Conservation (phyloP, 164 flowering plant genomes). For the Magnolia changhungtana region DNA sequence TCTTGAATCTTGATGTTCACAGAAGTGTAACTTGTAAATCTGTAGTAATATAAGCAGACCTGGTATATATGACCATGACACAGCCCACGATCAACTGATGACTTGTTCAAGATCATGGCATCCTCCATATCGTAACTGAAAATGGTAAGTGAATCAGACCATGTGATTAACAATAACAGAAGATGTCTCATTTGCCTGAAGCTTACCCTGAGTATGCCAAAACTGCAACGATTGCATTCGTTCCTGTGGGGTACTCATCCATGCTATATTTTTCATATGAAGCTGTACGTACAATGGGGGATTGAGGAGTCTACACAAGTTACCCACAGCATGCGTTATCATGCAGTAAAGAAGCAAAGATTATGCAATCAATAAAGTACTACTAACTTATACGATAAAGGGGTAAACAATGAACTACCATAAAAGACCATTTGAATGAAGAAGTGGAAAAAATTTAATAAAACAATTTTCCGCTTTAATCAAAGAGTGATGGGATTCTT, state of each 20-base stretch:
- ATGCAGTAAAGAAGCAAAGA: neutral
- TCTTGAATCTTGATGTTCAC: too few species aligned
- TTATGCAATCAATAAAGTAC: neutral
- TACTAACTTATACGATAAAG: neutral
- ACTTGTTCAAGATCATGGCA: slow-evolving; percentile 96
- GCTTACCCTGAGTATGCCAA: slow-evolving; percentile 90
- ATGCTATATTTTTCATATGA: slow-evolving; percentile 63
- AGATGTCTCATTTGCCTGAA: neutral
- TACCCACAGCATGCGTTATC: neutral
- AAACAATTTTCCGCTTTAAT: too few species aligned
- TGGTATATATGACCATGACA: slow-evolving; percentile 83
- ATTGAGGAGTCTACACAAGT: slow-evolving; percentile 81
- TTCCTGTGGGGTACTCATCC: slow-evolving; percentile 86
- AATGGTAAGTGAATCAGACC: slow-evolving; percentile 1
- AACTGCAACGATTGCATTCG: slow-evolving; percentile 98
- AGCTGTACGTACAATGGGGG: slow-evolving; percentile 88
- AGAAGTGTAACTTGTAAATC: neutral
- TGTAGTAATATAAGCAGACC: slow-evolving; percentile 32
- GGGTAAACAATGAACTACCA: neutral
- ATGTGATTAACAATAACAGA: neutral
- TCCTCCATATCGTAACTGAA: slow-evolving; percentile 97
- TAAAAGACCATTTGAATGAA: neutral
- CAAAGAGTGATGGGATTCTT: too few species aligned
- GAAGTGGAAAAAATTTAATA: neutral
- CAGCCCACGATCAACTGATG: slow-evolving; percentile 94